Percentiles rank a stretch among this genome's conserved stretches.
Conservation (phyloP, 1,139 yeast genomes). For the Wickerhamomyces sp. region DNA sequence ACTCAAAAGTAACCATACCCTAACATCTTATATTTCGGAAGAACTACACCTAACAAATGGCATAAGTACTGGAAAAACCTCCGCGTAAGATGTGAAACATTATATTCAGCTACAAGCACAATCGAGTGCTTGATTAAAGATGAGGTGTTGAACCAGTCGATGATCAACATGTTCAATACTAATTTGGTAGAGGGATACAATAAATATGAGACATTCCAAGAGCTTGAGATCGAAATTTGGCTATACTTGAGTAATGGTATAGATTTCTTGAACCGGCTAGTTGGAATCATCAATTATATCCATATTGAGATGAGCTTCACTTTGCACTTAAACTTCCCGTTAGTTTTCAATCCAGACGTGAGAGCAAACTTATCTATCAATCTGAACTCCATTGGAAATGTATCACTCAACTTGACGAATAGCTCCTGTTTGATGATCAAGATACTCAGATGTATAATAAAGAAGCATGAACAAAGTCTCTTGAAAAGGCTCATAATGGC, state of each 20-base stretch:
- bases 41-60: no score
- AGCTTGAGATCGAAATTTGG: not conserved
- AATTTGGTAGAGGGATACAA: slow-evolving; percentile 1
- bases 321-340: slow-evolving; percentile 1
- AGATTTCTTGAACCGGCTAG: not conserved
- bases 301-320: not conserved
- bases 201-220: not conserved
- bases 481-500: not conserved
- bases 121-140: slow-evolving; percentile 1
- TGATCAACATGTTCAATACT: slow-evolving; percentile 1
- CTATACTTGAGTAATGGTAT: not conserved
- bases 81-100: not conserved
- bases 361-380: not conserved
- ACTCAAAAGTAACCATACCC: not conserved
- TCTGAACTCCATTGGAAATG: slow-evolving; percentile 1
- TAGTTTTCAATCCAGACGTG: not conserved
- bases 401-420: not conserved
- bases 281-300: not conserved
- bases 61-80: not conserved
- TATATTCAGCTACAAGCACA: not conserved
- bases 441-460: not conserved
- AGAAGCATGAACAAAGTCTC: not conserved
- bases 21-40: not conserved
- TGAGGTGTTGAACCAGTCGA: not conserved
- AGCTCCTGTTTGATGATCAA: slow-evolving; percentile 1